phyloP scores from a whole-genome alignment of 2,329 filamentous ascomycete species.

The Curvularia sp. region DNA sequence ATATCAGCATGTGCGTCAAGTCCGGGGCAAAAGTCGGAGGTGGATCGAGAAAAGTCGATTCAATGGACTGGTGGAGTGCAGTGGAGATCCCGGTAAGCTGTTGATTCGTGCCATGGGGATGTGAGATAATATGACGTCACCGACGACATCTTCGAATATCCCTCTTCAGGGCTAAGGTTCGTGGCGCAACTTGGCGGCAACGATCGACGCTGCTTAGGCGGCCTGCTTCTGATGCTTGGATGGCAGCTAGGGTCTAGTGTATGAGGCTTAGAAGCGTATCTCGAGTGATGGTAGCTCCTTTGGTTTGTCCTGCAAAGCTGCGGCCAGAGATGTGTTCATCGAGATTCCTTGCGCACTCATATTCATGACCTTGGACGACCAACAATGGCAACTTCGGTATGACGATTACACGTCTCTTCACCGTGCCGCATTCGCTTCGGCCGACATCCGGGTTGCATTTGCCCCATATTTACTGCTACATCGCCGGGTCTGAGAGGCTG shows the following conservation, averaged over 20 bases:
- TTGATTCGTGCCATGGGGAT: constrained; percentile 12
- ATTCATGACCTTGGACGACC: neutral
- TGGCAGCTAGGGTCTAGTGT: constrained; percentile 1
- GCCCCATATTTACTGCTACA: constrained; percentile 24
- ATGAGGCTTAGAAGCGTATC: constrained; percentile 11
- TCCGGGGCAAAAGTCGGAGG: constrained; percentile 6
- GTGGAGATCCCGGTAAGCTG: neutral
- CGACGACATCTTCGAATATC: neutral
- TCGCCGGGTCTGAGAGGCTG: constrained; percentile 20
- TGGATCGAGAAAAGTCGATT: constrained; percentile 7
- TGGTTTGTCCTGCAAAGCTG: neutral
- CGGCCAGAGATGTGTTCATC: neutral
- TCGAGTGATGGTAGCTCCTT: neutral
- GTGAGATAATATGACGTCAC: constrained; percentile 21
- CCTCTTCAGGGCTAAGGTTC: constrained; percentile 16
- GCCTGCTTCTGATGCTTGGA: constrained; percentile 16
- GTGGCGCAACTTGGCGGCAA: constrained; percentile 20
- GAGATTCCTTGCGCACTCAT: neutral
- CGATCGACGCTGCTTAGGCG: constrained; percentile 23
- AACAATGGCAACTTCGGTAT: neutral
- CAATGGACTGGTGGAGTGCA: constrained; percentile 4
- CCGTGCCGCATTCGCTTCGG: constrained; percentile 12
- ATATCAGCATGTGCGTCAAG: neutral
- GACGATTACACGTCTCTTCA: constrained; percentile 1
- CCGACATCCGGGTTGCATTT: constrained; percentile 15